Evolutionary conservation across 768 basidiomycete species (phyloP), one percentile per base, ranked within the genome.

Genomic region (Suillus hirtellus): DNA sequence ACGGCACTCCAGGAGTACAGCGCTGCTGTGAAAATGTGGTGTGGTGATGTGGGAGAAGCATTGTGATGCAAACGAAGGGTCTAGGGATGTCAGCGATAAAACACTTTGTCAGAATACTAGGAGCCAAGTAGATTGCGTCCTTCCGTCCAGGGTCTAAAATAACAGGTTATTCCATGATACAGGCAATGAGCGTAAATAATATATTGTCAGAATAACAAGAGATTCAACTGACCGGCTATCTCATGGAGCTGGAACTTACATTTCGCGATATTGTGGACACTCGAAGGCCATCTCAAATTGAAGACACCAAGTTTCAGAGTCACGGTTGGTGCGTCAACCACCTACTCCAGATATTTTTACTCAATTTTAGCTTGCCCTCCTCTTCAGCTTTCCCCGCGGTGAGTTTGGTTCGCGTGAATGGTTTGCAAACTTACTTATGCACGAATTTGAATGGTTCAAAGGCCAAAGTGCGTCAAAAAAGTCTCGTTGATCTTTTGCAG

Each of bases 401-500:
- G 27, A 17, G 15, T 12, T 17, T 1, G 49, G 27, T 27, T 50
- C 17, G 27, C 3, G 15, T 24, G 49, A 31, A 24, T 17, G 17
- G 21, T 1, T 14, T 24, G 21, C 24, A 24, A 49, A 50, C 27
- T 17, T 15, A 31, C 15, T 9, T 10, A 17, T 31, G 27, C 24
- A 27, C 24, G 6, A 14, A 24, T 8, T 15, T 15, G 47, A 49
- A 49, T 31, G 15, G 49, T 27, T 17, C 15, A 50, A 50, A 31
- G 9, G 15, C 27, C 8, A 1, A 24, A 24, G 21, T 14, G 14
- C 12, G 6, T 47, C 21, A 49, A 24, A 49, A n/a, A 24, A n/a
- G 5, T 73, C 68, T 90, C 83, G 68, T 90, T 91, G 62, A 92
- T 80, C 0, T 89, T 90, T 68, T 90, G 89, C 0, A 89, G 90